A percentile compares a stretch with the other conserved stretches of the same genome.
Conservation (phyloP, 495 filamentous ascomycete species). For the Penicillium desertorum region DNA sequence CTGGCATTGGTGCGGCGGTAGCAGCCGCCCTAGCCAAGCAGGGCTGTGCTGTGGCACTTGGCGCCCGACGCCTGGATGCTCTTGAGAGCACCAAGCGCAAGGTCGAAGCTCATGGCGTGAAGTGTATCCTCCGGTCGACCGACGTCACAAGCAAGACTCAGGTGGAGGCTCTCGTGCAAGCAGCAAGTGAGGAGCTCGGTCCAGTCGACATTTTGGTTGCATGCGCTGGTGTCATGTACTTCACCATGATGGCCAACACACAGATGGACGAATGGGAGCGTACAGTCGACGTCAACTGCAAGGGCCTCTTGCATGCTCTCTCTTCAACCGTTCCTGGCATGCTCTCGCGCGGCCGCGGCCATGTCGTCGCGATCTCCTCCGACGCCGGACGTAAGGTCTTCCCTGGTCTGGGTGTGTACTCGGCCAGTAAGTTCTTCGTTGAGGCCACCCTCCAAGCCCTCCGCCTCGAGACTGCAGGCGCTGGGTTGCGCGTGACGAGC, state of each 20-base stretch:
- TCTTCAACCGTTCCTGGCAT: constrained; percentile 59
- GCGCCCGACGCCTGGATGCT: constrained; percentile 59
- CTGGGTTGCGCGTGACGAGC: constrained; percentile 61
- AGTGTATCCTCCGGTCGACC: constrained; percentile 58
- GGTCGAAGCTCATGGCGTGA: constrained; percentile 48
- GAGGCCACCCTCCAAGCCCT: constrained; percentile 66
- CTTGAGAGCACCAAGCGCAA: constrained; percentile 56
- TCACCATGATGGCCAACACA: constrained; percentile 68
- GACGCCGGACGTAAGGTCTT: constrained; percentile 71
- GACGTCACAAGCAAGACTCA: constrained; percentile 59
- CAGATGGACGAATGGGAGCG: constrained; percentile 66
- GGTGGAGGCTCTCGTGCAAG: constrained; percentile 54
- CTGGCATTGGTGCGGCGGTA: constrained; percentile 52
- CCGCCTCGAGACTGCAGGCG: constrained; percentile 64
- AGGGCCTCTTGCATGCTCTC: constrained; percentile 64
- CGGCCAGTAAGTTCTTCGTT: constrained; percentile 71
- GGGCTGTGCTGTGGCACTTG: constrained; percentile 62
- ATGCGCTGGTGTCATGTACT: constrained; percentile 76
- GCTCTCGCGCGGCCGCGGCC: constrained; percentile 58
- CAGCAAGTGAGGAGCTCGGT: constrained; percentile 55
- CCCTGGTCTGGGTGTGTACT: constrained; percentile 71
- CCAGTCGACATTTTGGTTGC: constrained; percentile 64
- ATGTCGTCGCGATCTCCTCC: constrained; percentile 69
- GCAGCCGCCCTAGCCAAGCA: constrained; percentile 51
- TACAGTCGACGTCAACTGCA: constrained; percentile 71